phyloP scores from a whole-genome alignment of 2,329 filamentous ascomycete genomes.

The Pestalotiopsis sp. region DNA sequence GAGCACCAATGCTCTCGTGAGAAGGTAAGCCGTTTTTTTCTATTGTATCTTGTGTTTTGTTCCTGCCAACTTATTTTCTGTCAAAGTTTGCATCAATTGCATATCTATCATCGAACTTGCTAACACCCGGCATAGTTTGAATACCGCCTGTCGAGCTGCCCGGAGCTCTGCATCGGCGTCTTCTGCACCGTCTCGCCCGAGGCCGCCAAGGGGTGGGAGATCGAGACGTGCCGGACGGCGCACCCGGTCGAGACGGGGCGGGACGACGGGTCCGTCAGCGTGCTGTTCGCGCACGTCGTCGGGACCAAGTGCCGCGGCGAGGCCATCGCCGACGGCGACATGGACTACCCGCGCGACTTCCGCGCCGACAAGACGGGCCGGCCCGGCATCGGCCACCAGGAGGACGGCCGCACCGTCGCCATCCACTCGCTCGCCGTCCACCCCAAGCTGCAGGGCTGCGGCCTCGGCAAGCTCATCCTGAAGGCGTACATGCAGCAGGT shows the following conservation, averaged over 20 bases:
- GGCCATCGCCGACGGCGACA: slow-evolving; percentile 73
- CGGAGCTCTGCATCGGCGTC: slow-evolving; percentile 77
- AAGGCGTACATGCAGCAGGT: slow-evolving; percentile 79
- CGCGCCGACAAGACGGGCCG: slow-evolving; percentile 46
- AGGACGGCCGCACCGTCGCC: slow-evolving; percentile 73
- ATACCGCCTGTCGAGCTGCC: slow-evolving; percentile 75
- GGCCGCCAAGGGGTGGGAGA: slow-evolving; percentile 47
- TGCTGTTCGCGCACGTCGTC: slow-evolving; percentile 78
- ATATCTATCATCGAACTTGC: neutral
- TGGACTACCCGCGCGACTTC: slow-evolving; percentile 75
- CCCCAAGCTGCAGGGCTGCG: slow-evolving; percentile 73
- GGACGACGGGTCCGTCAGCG: slow-evolving; percentile 54
- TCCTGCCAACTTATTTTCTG: neutral
- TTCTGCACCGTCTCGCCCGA: slow-evolving; percentile 67
- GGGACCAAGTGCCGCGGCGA: slow-evolving; percentile 68
- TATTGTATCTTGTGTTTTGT: neutral
- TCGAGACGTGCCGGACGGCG: slow-evolving; percentile 57
- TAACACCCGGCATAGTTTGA: slow-evolving; percentile 57
- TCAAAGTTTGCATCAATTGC: neutral
- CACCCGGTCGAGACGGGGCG: slow-evolving; percentile 62
- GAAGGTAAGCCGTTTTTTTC: too few species aligned
- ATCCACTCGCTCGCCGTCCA: slow-evolving; percentile 83
- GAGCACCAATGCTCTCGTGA: slow-evolving; percentile 53
- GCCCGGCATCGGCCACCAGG: slow-evolving; percentile 67
- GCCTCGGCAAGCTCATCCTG: slow-evolving; percentile 74